Evolutionary conservation across 202 grass and related monocot genomes (phyloP).

Genomic region (Alloteropsis angusta): DNA sequence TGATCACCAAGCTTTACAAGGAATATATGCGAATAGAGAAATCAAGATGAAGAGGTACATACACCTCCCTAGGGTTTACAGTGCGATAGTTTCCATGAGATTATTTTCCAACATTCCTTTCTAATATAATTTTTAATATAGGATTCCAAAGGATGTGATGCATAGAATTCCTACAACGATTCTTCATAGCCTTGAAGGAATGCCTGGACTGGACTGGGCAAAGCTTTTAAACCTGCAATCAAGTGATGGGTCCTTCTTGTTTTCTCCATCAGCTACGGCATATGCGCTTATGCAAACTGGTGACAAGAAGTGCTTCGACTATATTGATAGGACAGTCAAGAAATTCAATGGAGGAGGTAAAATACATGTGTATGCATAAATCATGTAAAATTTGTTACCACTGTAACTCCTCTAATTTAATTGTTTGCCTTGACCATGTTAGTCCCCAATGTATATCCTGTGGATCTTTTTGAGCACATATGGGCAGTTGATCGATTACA

Average conservation of each 20-base stretch:
- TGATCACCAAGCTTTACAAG: constrained; percentile 37
- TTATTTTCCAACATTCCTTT: too few relatives aligned
- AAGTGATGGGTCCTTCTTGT: constrained; percentile 66
- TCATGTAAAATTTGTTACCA: too few relatives aligned
- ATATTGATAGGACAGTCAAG: constrained; percentile 41
- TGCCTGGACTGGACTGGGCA: constrained; percentile 57
- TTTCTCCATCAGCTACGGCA: constrained; percentile 64
- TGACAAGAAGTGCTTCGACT: constrained; percentile 53
- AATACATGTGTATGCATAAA: not conserved
- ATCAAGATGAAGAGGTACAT: constrained; percentile 63
- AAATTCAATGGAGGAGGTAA: constrained; percentile 67
- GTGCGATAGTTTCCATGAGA: too few relatives aligned
- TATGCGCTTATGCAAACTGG: constrained; percentile 59
- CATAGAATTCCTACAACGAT: constrained; percentile 64
- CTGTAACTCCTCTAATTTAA: not conserved
- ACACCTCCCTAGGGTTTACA: too few relatives aligned
- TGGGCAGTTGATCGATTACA: constrained; percentile 72
- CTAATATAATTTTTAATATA: not conserved
- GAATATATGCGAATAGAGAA: constrained; percentile 43
- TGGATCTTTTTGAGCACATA: constrained; percentile 78
- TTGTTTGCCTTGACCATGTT: not conserved
- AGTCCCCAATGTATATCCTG: constrained; percentile 80
- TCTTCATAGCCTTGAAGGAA: constrained; percentile 72
- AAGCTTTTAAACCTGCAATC: constrained; percentile 56
- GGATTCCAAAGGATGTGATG: constrained; percentile 75